phyloP scores from a whole-genome alignment of 2,329 filamentous ascomycete genomes.

The Iodosphaeria phyllophila region DNA sequence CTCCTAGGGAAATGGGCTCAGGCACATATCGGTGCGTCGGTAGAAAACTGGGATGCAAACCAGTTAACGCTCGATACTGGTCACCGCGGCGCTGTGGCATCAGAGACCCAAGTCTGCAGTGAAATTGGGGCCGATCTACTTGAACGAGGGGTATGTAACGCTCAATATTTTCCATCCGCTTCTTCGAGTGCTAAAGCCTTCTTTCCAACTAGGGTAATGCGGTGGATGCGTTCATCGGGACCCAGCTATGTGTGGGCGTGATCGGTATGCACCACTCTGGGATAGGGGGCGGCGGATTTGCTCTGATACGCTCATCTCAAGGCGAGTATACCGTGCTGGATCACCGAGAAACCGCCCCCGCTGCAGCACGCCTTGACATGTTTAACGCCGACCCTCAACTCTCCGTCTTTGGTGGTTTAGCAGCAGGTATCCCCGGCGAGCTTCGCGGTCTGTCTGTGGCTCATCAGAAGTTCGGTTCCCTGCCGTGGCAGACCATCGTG shows the following conservation, averaged over 20 bases:
- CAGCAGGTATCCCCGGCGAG: constrained; percentile 55
- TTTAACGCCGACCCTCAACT: constrained; percentile 49
- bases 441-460: constrained; percentile 63
- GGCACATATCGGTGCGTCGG: no score
- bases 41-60: constrained; percentile 7
- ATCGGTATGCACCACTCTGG: constrained; percentile 65
- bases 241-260: constrained; percentile 58
- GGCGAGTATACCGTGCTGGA: constrained; percentile 73
- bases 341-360: constrained; percentile 76
- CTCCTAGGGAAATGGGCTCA: no score
- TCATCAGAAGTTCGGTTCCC: constrained; percentile 49
- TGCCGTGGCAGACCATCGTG: constrained; percentile 56
- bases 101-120: constrained; percentile 14
- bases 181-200: background rate
- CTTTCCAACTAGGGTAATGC: constrained; percentile 41
- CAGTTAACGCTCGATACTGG: constrained; percentile 3
- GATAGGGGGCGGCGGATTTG: constrained; percentile 81
- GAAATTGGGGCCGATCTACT: constrained; percentile 15
- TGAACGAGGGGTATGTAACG: constrained; percentile 7
- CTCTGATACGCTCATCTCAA: constrained; percentile 47
- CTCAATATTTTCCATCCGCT: background rate
- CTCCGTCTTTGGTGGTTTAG: constrained; percentile 55
- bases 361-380: constrained; percentile 70
- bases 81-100: constrained; percentile 12
- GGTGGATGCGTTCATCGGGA: constrained; percentile 57